A percentile compares a stretch with the other conserved stretches of the same genome.
Conservation (phyloP, 2,329 filamentous ascomycete species). For the Escovopsis weberi region DNA sequence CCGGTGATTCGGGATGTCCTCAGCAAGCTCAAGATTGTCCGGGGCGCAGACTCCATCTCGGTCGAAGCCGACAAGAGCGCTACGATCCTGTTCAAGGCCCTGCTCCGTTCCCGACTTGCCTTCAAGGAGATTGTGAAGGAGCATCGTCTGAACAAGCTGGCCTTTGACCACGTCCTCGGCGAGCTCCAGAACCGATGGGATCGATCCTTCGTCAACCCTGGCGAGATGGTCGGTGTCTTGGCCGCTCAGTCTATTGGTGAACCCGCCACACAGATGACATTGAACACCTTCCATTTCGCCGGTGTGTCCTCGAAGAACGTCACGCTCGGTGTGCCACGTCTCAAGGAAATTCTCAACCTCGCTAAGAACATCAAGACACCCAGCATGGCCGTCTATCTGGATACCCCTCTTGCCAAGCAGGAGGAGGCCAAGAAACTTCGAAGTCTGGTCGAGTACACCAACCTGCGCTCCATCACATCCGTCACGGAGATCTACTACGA, state of each 20-base stretch:
- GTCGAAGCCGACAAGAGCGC: slow-evolving; percentile 76
- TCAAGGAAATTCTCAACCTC: slow-evolving; percentile 98
- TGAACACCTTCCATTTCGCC: slow-evolving; percentile 99
- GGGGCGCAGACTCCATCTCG: slow-evolving; percentile 70
- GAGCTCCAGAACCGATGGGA: slow-evolving; percentile 83
- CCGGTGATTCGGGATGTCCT: slow-evolving; percentile 62
- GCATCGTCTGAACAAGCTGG: slow-evolving; percentile 75
- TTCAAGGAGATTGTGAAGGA: slow-evolving; percentile 86
- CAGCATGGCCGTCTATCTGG: slow-evolving; percentile 84
- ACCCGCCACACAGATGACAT: slow-evolving; percentile 96
- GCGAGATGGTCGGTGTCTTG: slow-evolving; percentile 97
- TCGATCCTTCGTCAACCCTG: slow-evolving; percentile 72
- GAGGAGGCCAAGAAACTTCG: slow-evolving; percentile 74
- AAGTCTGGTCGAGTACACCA: slow-evolving; percentile 87
- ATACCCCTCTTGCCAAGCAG: slow-evolving; percentile 49
- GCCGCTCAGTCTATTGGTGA: slow-evolving; percentile 98
- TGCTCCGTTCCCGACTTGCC: slow-evolving; percentile 74
- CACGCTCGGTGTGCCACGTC: slow-evolving; percentile 92
- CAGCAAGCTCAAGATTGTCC: slow-evolving; percentile 68
- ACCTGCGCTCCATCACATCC: slow-evolving; percentile 77
- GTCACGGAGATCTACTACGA: slow-evolving; percentile 97
- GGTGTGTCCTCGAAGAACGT: slow-evolving; percentile 99
- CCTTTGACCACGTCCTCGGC: slow-evolving; percentile 83
- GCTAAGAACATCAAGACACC: slow-evolving; percentile 98
- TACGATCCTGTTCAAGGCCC: slow-evolving; percentile 82